Base-by-base conservation (phyloP, 352 stramenopile species). In the Globisporangium paddicum region DNA sequence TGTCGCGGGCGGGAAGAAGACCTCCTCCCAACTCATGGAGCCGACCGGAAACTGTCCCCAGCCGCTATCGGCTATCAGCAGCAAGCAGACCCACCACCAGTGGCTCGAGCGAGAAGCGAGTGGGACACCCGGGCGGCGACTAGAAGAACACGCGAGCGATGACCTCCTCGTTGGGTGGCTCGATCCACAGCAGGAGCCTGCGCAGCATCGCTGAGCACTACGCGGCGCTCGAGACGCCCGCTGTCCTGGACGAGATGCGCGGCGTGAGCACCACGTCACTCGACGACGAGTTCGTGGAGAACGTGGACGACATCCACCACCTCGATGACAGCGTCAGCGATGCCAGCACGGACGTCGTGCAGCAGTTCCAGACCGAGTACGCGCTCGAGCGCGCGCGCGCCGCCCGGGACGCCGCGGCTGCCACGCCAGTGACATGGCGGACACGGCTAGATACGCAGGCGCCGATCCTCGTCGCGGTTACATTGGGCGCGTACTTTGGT, bases 201-300 rank as follows among this genome's bases (percentile, higher is more conserved):
- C 68, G 69, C 53, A 79, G 71, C 19, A 82, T 82, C 51, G 73
- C 63, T 2, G 73, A 82, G 61, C 64, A 75, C 61, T 79, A 71
- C 58, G 62, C 60, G 48, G 50, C 62, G 16, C 48, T 82, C 42
- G 56, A 37, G 6, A 73, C 71, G 18, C 72, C 72, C 25, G 46
- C 55, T 37, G 52, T 52, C 34, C 41, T 55, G 40, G 57, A 48
- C 30, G 60, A 50, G 30, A 35, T 46, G 9, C 52, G 55, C 9
- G 68, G 50, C 60, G 54, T 35, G 41, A 78, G 68, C 44, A 72
- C 69, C 34, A 72, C 68, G 34, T 77, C 65, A 26, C 55, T 61
- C 11, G 69, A 69, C 18, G 59, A 77, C 25, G 67, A 56, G 7
- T 56, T 63, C 19, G 41, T 63, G 3, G 64, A 60, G 45, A 55